Evolutionary conservation across 352 stramenopile species (phyloP).

Genomic region (Pilasporangium apinafurcum): DNA sequence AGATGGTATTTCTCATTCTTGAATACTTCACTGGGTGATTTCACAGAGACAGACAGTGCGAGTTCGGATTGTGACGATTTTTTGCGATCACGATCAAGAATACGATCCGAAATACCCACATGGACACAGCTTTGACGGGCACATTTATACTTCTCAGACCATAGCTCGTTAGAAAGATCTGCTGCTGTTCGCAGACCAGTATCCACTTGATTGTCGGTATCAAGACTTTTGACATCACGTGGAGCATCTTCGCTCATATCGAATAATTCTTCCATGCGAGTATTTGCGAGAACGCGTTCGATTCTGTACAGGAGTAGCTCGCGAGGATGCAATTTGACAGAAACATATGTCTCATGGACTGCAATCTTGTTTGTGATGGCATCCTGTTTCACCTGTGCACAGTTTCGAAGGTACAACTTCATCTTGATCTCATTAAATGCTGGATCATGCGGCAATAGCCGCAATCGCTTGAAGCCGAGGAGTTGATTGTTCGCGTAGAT

Average conservation of each 20-base stretch:
- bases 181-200: conserved; percentile 1
- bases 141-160: conserved; percentile 40
- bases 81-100: conserved; percentile 43
- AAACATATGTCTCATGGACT: conserved; percentile 71
- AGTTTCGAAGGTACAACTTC: conserved; percentile 84
- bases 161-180: conserved; percentile 11
- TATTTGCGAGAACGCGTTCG: conserved; percentile 42
- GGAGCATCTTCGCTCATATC: conserved; percentile 37
- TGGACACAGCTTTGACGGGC: conserved; percentile 65
- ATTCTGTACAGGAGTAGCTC: conserved; percentile 71
- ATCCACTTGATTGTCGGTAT: conserved; percentile 11
- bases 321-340: conserved; percentile 55
- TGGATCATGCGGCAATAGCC: conserved; percentile 51
- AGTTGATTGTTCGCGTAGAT: conserved; percentile 89
- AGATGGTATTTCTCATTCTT: conserved; percentile 63
- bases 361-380: conserved; percentile 75
- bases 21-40: conserved; percentile 46
- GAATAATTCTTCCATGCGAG: conserved; percentile 27
- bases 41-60: conserved; percentile 33
- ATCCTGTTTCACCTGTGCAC: conserved; percentile 73
- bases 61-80: conserved; percentile 8
- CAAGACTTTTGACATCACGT: conserved; percentile 13
- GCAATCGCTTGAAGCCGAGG: conserved; percentile 73
- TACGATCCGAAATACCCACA: conserved; percentile 57
- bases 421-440: conserved; percentile 86